Evolutionary conservation across 2,329 filamentous ascomycete species (phyloP), one percentile per base, ranked within the genome.

Genomic region (Aureobasidium uvarum): DNA sequence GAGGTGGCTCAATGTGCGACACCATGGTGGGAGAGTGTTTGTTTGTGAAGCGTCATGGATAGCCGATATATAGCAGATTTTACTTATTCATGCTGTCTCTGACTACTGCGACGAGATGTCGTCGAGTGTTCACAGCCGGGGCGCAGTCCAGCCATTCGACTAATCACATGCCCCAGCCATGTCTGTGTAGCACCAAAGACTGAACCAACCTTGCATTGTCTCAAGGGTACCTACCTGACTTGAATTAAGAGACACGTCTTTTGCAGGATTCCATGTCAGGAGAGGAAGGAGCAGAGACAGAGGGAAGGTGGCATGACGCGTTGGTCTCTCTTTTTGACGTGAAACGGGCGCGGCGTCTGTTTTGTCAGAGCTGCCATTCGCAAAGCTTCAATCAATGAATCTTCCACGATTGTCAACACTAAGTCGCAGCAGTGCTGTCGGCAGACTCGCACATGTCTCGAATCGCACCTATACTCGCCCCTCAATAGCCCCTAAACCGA

Each of bases 401-500:
- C 31, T 41, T 18, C 7, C 41, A 46, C 58, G 36, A 36, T 18
- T 66, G 5, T 43, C 46, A 28, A 43, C 54, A 1, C 3, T 5
- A 13, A 43, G 54, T 43, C 48, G 20, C 28, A 16, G 56, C 38
- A 41, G 51, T 33, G 14, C 48, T 52, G 46, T 51, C 56, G 58
- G 31, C 58, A n/a, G 51, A 31, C 65, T 66, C 23, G 14, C 14
- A 2, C 38, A n/a, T 14, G n/a, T 20, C 38, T 25, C 55, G 14
- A 41, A 36, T 16, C 66, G 71, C 16, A n/a, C 41, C 25, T 81
- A 79, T 68, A 77, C 77, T 3, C 83, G 88, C 45, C 89, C 90
- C 5, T 82, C 89, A 1, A 88, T 85, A 62, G 92, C 91, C 16
- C 92, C 92, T 13, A 94, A 91, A 75, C 86, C 91, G 31, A 84